A percentile compares a stretch with the other conserved stretches of the same genome.
These are phyloP conservation scores for Apiospora koreana DNA, from an alignment of 2,329 filamentous ascomycete species.

Conservation along the genomic window DNA sequence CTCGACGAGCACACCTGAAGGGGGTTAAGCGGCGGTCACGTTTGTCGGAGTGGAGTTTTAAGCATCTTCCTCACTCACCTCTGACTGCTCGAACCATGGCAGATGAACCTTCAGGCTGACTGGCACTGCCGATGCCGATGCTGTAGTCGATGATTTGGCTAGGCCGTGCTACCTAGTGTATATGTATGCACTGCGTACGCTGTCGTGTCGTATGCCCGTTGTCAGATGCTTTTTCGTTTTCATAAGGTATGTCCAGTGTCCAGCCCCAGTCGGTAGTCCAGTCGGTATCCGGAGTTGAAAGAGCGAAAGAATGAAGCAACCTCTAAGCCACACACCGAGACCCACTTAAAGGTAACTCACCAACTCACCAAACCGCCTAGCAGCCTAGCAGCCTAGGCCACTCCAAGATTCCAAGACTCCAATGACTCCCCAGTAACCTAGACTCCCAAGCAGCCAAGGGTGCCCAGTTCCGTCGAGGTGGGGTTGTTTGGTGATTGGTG, in stretches of 20 bases:
- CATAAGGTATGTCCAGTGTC: background rate
- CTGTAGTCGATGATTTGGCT: background rate
- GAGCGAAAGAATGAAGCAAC: background rate
- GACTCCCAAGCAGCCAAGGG: no score
- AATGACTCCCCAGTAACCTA: no score
- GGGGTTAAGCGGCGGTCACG: background rate
- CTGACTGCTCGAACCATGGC: slow-evolving; percentile 16
- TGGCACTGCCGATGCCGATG: background rate
- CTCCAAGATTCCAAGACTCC: no score
- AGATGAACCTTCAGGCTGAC: background rate
- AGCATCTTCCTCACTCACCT: slow-evolving; percentile 3
- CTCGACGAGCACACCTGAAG: slow-evolving; percentile 70
- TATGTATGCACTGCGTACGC: background rate
- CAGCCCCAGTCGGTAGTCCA: no score
- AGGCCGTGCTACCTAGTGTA: background rate
- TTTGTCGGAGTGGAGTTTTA: no score
- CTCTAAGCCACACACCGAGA: background rate
- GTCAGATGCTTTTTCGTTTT: background rate
- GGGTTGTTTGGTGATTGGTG: background rate
- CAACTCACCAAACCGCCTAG: no score
- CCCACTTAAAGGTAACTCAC: background rate
- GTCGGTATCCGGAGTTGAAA: background rate
- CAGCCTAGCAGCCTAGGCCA: no score
- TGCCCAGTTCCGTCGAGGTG: background rate
- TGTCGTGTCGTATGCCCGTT: background rate